Conservation (phyloP, 2,329 filamentous ascomycete genomes). For the Whalleya microplaca region DNA sequence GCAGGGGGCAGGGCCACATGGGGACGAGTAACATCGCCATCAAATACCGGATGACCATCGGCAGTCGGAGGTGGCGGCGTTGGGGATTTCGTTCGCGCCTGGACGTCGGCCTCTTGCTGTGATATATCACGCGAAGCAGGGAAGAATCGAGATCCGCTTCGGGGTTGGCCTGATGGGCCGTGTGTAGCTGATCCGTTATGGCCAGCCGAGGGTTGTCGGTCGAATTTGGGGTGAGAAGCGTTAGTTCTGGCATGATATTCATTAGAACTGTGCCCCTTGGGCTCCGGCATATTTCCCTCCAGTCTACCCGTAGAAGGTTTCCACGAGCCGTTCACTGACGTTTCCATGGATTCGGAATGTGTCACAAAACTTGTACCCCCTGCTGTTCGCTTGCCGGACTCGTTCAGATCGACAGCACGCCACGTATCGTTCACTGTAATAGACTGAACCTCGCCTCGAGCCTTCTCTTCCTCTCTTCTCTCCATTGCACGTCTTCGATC, state of each 20-base stretch:
- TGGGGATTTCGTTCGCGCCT: slow-evolving; percentile 58
- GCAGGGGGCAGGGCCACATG: slow-evolving; percentile 71
- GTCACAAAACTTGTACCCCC: slow-evolving; percentile 29
- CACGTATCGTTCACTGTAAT: slow-evolving; percentile 58
- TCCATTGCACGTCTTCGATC: slow-evolving; percentile 46
- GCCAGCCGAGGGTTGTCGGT: slow-evolving; percentile 17
- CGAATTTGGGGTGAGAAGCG: slow-evolving; percentile 20
- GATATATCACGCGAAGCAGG: slow-evolving; percentile 55
- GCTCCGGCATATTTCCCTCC: background rate
- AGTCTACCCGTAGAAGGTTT: background rate
- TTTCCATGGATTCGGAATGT: slow-evolving; percentile 12
- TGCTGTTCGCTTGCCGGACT: slow-evolving; percentile 41
- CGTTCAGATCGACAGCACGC: slow-evolving; percentile 47
- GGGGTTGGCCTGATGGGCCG: slow-evolving; percentile 43
- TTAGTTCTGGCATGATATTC: slow-evolving; percentile 2
- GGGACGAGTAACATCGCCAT: slow-evolving; percentile 66
- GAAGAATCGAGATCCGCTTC: slow-evolving; percentile 65
- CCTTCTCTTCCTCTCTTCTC: slow-evolving; percentile 47
- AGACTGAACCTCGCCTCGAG: slow-evolving; percentile 49
- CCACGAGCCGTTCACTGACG: slow-evolving; percentile 6
- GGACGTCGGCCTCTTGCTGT: slow-evolving; percentile 41
- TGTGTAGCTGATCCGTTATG: slow-evolving; percentile 20
- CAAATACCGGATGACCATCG: slow-evolving; percentile 72
- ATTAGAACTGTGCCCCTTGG: background rate
- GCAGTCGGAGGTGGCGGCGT: slow-evolving; percentile 74